Evolutionary conservation across 2,329 filamentous ascomycete species (phyloP), one percentile per base, ranked within the genome.

Genomic region (Talaromyces amestolkiae): DNA sequence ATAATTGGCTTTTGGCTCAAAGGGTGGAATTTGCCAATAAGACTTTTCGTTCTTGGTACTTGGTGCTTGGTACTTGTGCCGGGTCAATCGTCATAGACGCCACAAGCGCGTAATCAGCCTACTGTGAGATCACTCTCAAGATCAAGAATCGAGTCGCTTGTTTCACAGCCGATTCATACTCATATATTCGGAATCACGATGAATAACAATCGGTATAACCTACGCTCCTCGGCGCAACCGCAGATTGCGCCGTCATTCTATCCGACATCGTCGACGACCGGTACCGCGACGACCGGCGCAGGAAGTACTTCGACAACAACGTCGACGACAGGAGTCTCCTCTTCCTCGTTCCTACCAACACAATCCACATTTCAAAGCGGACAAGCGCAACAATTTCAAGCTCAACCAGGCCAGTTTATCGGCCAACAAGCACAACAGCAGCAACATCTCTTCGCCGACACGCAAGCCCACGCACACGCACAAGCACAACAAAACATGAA

Each of bases 161-260:
- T 31, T 15, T 33, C n/a, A 4, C 31, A 22, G 2, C 17, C n/a
- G 31, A 22, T 10, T 3, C 17, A 22, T 35, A 37, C 1, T 33
- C 3, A 6, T 31, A 31, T 7, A 31, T 31, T 56, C 33, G 24
- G 33, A 22, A 17, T 22, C 15, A 43, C 31, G 7, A 66, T 66
- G 64, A 27, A 54, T 54, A 66, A 59, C 31, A 58, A 58, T 53
- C 49, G 64, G 35, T 66, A 66, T 49, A 66, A 66, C 37, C 45
- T 66, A 33, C 64, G 64, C n/a, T 66, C 64, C 5, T 56, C 64
- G 24, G 59, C 37, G 51, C 64, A 63, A 15, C 58, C 39, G 15
- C 41, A 41, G 9, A 41, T 39, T 35, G 64, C 41, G 31, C 58
- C 64, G 27, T 63, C 59, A 19, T 63, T 63, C 22, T 58, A 51